Evolutionary conservation across 345 rosid species (phyloP), one percentile per base, ranked within the genome.

Genomic region (Viola odorata): DNA sequence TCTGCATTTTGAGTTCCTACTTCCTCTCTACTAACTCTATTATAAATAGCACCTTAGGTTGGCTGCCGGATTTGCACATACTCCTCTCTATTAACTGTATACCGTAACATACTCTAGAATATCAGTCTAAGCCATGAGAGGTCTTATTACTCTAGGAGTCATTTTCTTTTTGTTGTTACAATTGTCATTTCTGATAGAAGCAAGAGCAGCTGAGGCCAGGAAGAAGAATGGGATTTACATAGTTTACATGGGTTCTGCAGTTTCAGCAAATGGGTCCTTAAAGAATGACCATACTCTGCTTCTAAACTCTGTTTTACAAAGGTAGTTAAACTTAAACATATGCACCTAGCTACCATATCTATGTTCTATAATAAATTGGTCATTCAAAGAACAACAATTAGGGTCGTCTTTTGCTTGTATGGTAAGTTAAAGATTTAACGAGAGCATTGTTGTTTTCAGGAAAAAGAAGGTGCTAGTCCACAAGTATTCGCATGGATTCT

Each of bases 201-300:
- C 69, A 0, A 41, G 37, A 61, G 74, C 69, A 61, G 76, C 52
- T 4, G 65, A 56, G 12, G 55, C 32, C 2, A 23, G 16, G 17
- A 50, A 45, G 4, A 66, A 74, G 1, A 69, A 77, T 56, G 82
- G 71, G 4, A 74, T 89, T 74, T 84, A 84, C 66, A 82, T 84
- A 7, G 91, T 86, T 15, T 89, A 88, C 72, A 78, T 77, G 92
- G 96, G 92, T 55, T 73, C 84, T 47, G 80, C 86, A 1, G 57
- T 75, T 62, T 63, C 88, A 3, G 15, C 64, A 49, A 76, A 72
- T 59, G 84, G 67, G 61, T 65, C 77, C 44, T 50, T 68, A 8
- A 53, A 52, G 13, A 50, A 51, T 6, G 49, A 80, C 37, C 77
- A 80, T 47, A 68, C 81, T 58, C 83, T 74, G 56, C 75, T 86